A percentile compares a stretch with the other conserved stretches of the same genome.
phyloP scores from a whole-genome alignment of 805 yeast genomes.

The Sugiyamaella americana region DNA sequence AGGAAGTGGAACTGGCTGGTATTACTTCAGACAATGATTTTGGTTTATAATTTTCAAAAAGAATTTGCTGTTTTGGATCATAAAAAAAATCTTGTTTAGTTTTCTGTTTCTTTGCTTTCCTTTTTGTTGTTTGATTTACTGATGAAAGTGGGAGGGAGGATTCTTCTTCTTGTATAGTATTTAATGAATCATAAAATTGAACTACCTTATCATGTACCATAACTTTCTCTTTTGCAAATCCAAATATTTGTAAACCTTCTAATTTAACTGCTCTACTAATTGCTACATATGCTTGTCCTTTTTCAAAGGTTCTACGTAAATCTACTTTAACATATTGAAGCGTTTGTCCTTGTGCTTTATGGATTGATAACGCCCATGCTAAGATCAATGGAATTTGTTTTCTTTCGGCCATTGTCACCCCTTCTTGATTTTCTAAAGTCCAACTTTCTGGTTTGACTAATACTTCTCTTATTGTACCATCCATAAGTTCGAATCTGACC shows the following conservation, averaged over 20 bases:
- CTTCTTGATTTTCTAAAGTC: slow-evolving; percentile 69
- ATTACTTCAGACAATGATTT: neutral
- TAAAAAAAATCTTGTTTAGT: neutral
- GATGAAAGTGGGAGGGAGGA: too few relatives aligned
- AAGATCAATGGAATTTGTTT: slow-evolving; percentile 78
- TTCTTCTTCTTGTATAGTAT: neutral
- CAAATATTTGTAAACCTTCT: slow-evolving; percentile 73
- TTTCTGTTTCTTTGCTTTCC: too few relatives aligned
- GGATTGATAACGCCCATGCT: slow-evolving; percentile 97
- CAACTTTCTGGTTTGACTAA: slow-evolving; percentile 78
- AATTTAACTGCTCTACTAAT: slow-evolving; percentile 82
- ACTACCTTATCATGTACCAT: slow-evolving; percentile 65
- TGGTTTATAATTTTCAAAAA: neutral
- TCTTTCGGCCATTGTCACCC: slow-evolving; percentile 61
- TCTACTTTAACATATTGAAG: slow-evolving; percentile 72
- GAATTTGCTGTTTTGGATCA: neutral
- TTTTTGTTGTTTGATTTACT: too few relatives aligned
- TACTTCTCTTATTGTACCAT: slow-evolving; percentile 67
- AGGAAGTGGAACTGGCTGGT: too few relatives aligned
- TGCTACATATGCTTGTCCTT: slow-evolving; percentile 96
- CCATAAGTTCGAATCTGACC: slow-evolving; percentile 67
- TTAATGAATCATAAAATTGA: slow-evolving; percentile 47
- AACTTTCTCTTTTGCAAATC: slow-evolving; percentile 61
- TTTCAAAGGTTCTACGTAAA: slow-evolving; percentile 68
- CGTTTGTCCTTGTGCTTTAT: slow-evolving; percentile 94